Evolutionary conservation across 192 early-diverging fungal genomes (phyloP).

Genomic region (Ambispora gerdemannii): DNA sequence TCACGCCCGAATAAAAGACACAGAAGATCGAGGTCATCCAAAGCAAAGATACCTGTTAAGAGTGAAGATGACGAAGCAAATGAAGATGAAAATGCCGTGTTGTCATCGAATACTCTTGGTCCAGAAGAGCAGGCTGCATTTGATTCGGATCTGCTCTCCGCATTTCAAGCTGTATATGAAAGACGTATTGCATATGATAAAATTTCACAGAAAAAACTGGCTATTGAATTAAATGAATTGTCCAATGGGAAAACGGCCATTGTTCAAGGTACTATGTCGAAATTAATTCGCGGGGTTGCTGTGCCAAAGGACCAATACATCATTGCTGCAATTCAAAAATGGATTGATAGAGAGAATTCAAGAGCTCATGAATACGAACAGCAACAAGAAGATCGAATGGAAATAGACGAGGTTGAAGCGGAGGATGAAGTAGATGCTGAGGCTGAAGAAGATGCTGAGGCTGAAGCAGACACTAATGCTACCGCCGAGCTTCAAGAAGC

Average conservation of each 20-base stretch:
- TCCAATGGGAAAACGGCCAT: not conserved
- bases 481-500: too few relatives aligned
- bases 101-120: not conserved
- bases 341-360: not conserved
- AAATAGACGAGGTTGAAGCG: too few relatives aligned
- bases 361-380: not conserved
- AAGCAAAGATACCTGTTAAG: not conserved
- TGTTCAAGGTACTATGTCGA: not conserved
- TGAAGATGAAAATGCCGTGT: not conserved
- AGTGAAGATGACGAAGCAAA: not conserved
- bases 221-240: not conserved
- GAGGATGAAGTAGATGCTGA: too few relatives aligned
- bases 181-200: not conserved
- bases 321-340: not conserved
- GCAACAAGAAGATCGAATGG: not conserved
- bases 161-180: not conserved
- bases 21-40: not conserved
- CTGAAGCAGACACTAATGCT: too few relatives aligned
- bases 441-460: too few relatives aligned
- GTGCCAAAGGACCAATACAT: not conserved
- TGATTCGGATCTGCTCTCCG: not conserved
- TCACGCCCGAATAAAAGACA: not conserved
- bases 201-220: not conserved
- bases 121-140: not conserved
- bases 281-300: not conserved